Percentiles rank a stretch among this genome's conserved stretches.
Evolutionary conservation across 2,329 filamentous ascomycete genomes (phyloP).

Genomic region (Zymoseptoria brevis): DNA sequence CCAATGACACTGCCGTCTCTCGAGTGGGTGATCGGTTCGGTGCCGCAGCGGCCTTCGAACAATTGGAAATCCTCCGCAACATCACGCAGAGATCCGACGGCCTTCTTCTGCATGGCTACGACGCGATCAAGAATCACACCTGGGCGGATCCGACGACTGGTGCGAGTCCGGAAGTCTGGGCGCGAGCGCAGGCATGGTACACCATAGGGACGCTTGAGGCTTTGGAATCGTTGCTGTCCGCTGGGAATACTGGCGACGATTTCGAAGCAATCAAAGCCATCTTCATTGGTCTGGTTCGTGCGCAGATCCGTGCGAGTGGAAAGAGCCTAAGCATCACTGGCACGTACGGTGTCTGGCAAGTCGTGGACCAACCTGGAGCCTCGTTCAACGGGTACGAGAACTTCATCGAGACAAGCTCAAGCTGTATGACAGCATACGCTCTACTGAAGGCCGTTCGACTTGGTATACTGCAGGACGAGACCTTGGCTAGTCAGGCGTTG

Average conservation of each 20-base stretch:
- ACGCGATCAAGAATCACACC: slow-evolving; percentile 39
- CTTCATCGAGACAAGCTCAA: slow-evolving; percentile 53
- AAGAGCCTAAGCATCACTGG: slow-evolving; percentile 11
- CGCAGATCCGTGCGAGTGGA: slow-evolving; percentile 35
- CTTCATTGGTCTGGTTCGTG: slow-evolving; percentile 32
- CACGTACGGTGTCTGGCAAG: slow-evolving; percentile 46
- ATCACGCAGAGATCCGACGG: slow-evolving; percentile 37
- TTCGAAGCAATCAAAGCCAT: slow-evolving; percentile 28
- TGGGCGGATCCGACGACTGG: slow-evolving; percentile 48
- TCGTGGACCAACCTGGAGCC: slow-evolving; percentile 43
- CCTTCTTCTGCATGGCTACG: slow-evolving; percentile 49
- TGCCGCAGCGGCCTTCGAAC: slow-evolving; percentile 26
- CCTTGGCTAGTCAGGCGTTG: slow-evolving; percentile 25
- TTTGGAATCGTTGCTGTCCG: slow-evolving; percentile 34
- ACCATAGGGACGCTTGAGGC: slow-evolving; percentile 45
- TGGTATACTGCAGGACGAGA: slow-evolving; percentile 28
- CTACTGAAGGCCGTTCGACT: slow-evolving; percentile 41
- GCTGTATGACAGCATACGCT: slow-evolving; percentile 50
- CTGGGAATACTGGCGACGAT: slow-evolving; percentile 20
- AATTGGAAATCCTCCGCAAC: slow-evolving; percentile 41
- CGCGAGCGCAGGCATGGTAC: slow-evolving; percentile 49
- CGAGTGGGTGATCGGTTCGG: slow-evolving; percentile 5
- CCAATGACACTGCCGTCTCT: slow-evolving; percentile 1
- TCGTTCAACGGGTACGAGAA: slow-evolving; percentile 37
- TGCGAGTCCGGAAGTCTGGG: slow-evolving; percentile 47